These are phyloP conservation scores for Chlamydomonas applanata DNA, from an alignment of 139 green algal genomes.

Conservation along the genomic window DNA sequence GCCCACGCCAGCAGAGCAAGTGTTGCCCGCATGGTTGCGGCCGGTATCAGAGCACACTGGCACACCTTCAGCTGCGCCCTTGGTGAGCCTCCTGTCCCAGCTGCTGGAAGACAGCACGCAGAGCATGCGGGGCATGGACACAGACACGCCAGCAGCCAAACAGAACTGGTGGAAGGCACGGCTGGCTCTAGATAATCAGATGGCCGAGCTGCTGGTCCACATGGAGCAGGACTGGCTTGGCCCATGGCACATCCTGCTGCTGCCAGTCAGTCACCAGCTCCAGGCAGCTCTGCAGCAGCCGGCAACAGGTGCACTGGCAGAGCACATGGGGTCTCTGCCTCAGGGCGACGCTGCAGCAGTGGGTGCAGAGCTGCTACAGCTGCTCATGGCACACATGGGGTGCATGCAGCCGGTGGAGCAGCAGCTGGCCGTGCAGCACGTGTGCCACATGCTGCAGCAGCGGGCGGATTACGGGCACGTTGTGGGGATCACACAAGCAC, in stretches of 20 bases:
- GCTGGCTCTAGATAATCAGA: slow-evolving; percentile 50
- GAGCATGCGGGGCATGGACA: slow-evolving; percentile 53
- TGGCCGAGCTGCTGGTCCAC: slow-evolving; percentile 50
- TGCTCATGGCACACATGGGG: slow-evolving; percentile 12
- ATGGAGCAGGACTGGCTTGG: slow-evolving; percentile 66
- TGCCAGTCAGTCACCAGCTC: not conserved
- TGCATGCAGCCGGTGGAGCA: not conserved
- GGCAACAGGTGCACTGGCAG: slow-evolving; percentile 10
- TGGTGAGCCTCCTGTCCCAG: slow-evolving; percentile 24
- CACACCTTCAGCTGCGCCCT: not conserved
- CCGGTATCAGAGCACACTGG: slow-evolving; percentile 11
- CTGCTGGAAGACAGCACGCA: slow-evolving; percentile 56
- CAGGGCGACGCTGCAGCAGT: not conserved
- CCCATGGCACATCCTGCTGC: slow-evolving; percentile 58
- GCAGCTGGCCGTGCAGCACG: slow-evolving; percentile 12
- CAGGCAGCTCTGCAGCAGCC: slow-evolving; percentile 19
- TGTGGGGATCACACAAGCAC: not conserved
- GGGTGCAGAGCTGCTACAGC: slow-evolving; percentile 9
- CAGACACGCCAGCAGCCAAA: slow-evolving; percentile 24
- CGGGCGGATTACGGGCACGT: slow-evolving; percentile 10
- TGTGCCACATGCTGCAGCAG: slow-evolving; percentile 24
- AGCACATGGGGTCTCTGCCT: slow-evolving; percentile 24
- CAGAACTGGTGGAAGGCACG: slow-evolving; percentile 53
- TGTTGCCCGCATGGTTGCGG: slow-evolving; percentile 7
- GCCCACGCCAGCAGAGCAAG: not conserved